Evolutionary conservation across 208 protist genomes (phyloP).

Genomic region (Wallacemonas rigidus): DNA sequence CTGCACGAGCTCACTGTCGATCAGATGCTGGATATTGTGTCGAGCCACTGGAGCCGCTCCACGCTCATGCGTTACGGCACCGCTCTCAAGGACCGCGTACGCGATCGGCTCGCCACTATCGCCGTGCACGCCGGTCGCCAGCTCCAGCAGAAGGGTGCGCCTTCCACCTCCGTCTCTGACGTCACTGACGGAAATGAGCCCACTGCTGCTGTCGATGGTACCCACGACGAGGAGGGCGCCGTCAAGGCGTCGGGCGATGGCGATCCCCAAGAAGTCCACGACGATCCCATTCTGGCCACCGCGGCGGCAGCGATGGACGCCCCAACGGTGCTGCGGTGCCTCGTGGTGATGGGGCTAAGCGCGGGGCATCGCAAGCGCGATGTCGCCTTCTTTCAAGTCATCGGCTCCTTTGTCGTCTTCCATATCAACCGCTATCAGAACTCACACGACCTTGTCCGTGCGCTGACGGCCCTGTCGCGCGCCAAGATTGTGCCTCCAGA

Average conservation of each 20-base stretch:
- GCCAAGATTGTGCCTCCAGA: conserved; percentile 73
- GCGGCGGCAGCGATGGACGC: conserved; percentile 50
- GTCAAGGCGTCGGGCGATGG: no score
- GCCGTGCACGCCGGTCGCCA: conserved; percentile 32
- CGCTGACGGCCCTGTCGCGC: conserved; percentile 72
- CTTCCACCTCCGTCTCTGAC: not conserved
- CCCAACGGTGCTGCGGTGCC: conserved; percentile 40
- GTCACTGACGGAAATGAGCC: no score
- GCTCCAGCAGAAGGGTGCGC: not conserved
- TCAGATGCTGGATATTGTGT: conserved; percentile 69
- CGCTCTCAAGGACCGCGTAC: conserved; percentile 52
- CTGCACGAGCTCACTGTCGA: conserved; percentile 46
- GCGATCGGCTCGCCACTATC: conserved; percentile 69
- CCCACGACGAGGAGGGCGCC: no score
- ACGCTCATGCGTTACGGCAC: conserved; percentile 75
- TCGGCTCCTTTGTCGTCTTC: conserved; percentile 59
- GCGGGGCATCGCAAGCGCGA: conserved; percentile 70
- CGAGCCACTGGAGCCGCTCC: conserved; percentile 62
- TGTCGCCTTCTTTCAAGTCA: conserved; percentile 67
- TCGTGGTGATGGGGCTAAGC: conserved; percentile 76
- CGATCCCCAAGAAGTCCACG: not conserved
- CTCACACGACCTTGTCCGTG: conserved; percentile 57
- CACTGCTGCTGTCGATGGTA: no score
- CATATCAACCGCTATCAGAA: conserved; percentile 73
- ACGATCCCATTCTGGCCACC: conserved; percentile 43